A percentile compares a stretch with the other conserved stretches of the same genome.
These are phyloP conservation scores for Aspergillus novofumigatus DNA, from an alignment of 2,329 filamentous ascomycete species.

Conservation along the genomic window DNA sequence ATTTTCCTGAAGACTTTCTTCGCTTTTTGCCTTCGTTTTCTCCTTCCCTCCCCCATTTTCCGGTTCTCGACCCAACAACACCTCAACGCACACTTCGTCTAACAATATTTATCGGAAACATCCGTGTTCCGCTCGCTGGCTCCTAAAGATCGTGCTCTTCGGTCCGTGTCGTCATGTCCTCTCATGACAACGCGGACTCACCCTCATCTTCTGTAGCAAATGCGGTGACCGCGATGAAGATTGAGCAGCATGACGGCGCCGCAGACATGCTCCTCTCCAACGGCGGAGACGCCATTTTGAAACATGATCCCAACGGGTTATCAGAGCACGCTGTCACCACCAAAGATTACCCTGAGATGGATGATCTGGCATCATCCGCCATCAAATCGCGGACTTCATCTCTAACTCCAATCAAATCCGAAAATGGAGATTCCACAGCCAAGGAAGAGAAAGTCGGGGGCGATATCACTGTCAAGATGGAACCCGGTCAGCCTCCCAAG, in stretches of 20 bases:
- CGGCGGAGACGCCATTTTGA: constrained; percentile 18
- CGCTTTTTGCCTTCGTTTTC: constrained; percentile 7
- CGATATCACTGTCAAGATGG: constrained; percentile 59
- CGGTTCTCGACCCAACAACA: constrained; percentile 1
- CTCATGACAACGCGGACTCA: constrained; percentile 39
- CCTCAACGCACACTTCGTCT: background rate
- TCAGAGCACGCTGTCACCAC: constrained; percentile 14
- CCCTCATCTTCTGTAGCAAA: constrained; percentile 31
- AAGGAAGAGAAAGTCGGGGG: constrained; percentile 54
- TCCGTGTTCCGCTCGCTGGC: constrained; percentile 14
- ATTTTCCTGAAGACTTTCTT: constrained; percentile 3
- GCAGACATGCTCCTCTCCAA: constrained; percentile 22
- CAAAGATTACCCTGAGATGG: constrained; percentile 11
- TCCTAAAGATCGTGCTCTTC: constrained; percentile 16
- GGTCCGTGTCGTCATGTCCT: constrained; percentile 40
- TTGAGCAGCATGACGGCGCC: constrained; percentile 23
- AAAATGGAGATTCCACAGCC: constrained; percentile 21
- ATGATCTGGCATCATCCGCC: constrained; percentile 14
- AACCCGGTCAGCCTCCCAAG: constrained; percentile 65
- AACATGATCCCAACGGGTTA: constrained; percentile 15
- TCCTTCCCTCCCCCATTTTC: constrained; percentile 8
- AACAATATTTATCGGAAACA: background rate
- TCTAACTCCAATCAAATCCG: constrained; percentile 26
- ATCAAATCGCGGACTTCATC: constrained; percentile 22
- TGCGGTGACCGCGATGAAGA: constrained; percentile 35